Evolutionary conservation across 164 flowering plant species (phyloP).

Genomic region (Malania oleifera): DNA sequence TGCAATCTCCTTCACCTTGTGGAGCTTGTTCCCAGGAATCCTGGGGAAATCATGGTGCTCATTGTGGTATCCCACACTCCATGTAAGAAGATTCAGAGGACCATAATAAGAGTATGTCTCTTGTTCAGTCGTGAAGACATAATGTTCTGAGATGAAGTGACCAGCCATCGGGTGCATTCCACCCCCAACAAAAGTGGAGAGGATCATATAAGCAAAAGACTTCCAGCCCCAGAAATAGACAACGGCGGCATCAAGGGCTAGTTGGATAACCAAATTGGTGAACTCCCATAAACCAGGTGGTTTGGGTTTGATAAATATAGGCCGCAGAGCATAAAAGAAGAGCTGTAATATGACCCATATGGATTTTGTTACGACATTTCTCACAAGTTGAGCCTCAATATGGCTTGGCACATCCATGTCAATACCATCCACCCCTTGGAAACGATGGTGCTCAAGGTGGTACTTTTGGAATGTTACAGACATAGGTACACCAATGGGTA

Average conservation of each 20-base stretch:
- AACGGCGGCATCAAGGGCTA: conserved; percentile 58
- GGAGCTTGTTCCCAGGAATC: conserved; percentile 82
- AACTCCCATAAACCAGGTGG: conserved; percentile 97
- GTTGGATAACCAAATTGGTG: conserved; percentile 57
- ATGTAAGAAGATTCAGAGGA: conserved; percentile 81
- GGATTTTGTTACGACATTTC: conserved; percentile 54
- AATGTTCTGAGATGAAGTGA: conserved; percentile 93
- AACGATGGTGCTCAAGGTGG: conserved; percentile 91
- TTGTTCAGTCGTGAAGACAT: conserved; percentile 76
- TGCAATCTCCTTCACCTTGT: conserved; percentile 92
- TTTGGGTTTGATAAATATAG: conserved; percentile 88
- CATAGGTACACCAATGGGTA: conserved; percentile 95
- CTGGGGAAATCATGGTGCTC: conserved; percentile 99
- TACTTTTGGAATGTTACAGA: conserved; percentile 96
- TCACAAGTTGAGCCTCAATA: conserved; percentile 60
- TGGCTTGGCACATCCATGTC: conserved; percentile 91
- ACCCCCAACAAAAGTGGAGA: conserved; percentile 92
- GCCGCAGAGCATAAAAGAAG: conserved; percentile 90
- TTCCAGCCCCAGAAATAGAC: conserved; percentile 78
- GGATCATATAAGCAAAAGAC: conserved; percentile 72
- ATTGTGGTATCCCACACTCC: conserved; percentile 93
- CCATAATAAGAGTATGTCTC: conserved; percentile 97
- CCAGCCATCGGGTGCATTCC: conserved; percentile 99
- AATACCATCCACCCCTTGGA: conserved; percentile 88
- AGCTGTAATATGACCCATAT: conserved; percentile 88